A percentile compares a stretch with the other conserved stretches of the same genome.
These are phyloP conservation scores for Floccularia luteovirens DNA, from an alignment of 768 basidiomycete genomes.

Conservation along the genomic window DNA sequence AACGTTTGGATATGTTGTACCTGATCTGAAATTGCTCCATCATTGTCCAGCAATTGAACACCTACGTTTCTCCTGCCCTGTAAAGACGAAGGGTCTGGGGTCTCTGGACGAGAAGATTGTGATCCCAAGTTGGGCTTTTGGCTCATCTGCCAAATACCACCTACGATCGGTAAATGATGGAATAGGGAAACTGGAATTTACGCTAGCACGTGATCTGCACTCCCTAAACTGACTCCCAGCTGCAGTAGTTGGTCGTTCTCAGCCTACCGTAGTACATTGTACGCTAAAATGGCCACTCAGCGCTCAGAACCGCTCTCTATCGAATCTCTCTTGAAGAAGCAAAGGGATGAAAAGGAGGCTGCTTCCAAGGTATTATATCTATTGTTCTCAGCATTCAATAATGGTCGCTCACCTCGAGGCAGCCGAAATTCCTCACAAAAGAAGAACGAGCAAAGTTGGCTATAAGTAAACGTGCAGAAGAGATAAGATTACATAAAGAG, in stretches of 20 bases:
- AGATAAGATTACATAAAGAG: constrained; percentile 68
- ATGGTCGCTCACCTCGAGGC: constrained; percentile 6
- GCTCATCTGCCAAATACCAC: constrained; percentile 5
- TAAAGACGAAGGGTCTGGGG: constrained; percentile 53
- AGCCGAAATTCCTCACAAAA: constrained; percentile 95
- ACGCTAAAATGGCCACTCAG: constrained; percentile 31
- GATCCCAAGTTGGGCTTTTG: constrained; percentile 17
- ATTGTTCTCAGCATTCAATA: background rate
- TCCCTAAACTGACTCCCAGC: too few species aligned
- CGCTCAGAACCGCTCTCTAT: constrained; percentile 78
- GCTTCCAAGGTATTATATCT: constrained; percentile 67
- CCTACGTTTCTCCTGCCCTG: constrained; percentile 51
- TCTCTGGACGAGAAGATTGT: constrained; percentile 44
- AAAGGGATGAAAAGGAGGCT: constrained; percentile 83
- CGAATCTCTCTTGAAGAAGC: constrained; percentile 78
- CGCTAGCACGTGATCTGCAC: too few species aligned
- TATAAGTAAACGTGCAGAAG: constrained; percentile 78
- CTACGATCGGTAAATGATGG: constrained; percentile 2
- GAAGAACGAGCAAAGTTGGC: constrained; percentile 88
- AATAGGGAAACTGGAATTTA: background rate
- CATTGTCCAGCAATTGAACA: constrained; percentile 59
- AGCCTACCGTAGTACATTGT: too few species aligned
- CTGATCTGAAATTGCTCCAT: constrained; percentile 61
- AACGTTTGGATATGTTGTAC: constrained; percentile 23
- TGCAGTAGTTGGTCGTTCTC: too few species aligned